Conservation (phyloP, 768 basidiomycete species). For the Russula abietina region DNA sequence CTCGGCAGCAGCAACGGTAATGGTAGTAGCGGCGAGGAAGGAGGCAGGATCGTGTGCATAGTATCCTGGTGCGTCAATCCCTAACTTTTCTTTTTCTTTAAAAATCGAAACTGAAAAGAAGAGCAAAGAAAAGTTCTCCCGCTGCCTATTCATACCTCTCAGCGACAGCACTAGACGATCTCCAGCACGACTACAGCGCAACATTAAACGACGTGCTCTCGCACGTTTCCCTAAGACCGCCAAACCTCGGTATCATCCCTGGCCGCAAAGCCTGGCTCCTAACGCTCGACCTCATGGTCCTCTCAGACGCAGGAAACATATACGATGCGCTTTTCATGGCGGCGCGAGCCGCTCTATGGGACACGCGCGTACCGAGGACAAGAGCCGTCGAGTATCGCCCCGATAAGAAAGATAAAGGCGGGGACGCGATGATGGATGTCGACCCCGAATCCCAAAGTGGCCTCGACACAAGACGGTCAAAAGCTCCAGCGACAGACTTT, state of each 20-base stretch:
- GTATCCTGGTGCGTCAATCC: constrained; percentile 64
- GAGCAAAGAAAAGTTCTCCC: constrained; percentile 58
- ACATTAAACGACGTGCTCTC: constrained; percentile 59
- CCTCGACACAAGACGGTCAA: constrained; percentile 49
- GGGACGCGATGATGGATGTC: constrained; percentile 48
- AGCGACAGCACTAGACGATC: constrained; percentile 60
- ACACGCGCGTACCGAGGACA: constrained; percentile 74
- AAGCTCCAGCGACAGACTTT: constrained; percentile 61
- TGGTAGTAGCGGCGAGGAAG: constrained; percentile 42
- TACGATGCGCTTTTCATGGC: constrained; percentile 77
- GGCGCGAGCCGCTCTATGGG: constrained; percentile 72
- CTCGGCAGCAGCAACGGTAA: constrained; percentile 34
- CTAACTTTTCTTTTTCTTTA: too few relatives aligned
- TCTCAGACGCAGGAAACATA: constrained; percentile 69
- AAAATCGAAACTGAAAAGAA: constrained; percentile 25
- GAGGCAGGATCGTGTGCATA: constrained; percentile 57
- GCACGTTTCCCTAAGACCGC: constrained; percentile 59
- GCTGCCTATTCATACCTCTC: constrained; percentile 71
- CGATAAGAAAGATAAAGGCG: constrained; percentile 30
- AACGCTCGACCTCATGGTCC: constrained; percentile 66
- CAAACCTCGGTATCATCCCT: constrained; percentile 46
- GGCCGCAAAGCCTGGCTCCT: constrained; percentile 69
- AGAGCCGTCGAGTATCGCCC: constrained; percentile 63
- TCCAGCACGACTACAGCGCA: constrained; percentile 65
- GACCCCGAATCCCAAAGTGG: constrained; percentile 45